These are phyloP conservation scores for Ambrosia artemisiifolia DNA, from an alignment of 129 eudicot genomes.

Conservation along the genomic window DNA sequence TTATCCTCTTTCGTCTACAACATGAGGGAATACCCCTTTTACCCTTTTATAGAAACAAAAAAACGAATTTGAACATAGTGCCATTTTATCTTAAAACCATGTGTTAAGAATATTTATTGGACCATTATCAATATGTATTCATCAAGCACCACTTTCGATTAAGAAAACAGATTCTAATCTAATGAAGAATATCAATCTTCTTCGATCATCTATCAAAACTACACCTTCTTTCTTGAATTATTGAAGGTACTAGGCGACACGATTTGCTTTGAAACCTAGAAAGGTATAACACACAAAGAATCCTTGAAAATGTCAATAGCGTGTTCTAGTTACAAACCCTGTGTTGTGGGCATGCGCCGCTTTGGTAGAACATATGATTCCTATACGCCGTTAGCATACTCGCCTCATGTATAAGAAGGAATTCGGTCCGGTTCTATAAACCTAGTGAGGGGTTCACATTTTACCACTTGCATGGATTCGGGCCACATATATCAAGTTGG, in stretches of 20 bases:
- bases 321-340: background rate
- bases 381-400: background rate
- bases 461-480: slow-evolving; percentile 1
- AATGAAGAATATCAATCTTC: slow-evolving; percentile 26
- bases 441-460: slow-evolving; percentile 7
- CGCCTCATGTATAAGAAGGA: background rate
- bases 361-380: background rate
- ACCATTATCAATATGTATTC: slow-evolving; percentile 10
- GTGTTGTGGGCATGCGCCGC: slow-evolving; percentile 4
- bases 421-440: background rate
- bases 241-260: slow-evolving; percentile 4
- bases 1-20: slow-evolving; percentile 14
- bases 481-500: background rate
- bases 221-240: slow-evolving; percentile 27
- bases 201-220: slow-evolving; percentile 13
- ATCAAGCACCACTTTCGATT: slow-evolving; percentile 15
- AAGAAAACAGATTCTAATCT: slow-evolving; percentile 14
- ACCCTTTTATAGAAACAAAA: background rate
- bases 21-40: slow-evolving; percentile 10
- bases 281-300: slow-evolving; percentile 26
- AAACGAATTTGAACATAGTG: slow-evolving; percentile 1
- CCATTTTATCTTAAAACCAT: slow-evolving; percentile 16
- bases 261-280: slow-evolving; percentile 17
- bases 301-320: slow-evolving; percentile 6
- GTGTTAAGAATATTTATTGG: slow-evolving; percentile 28